Conservation (phyloP, 345 rosid species). For the Leavenworthia alabamica region DNA sequence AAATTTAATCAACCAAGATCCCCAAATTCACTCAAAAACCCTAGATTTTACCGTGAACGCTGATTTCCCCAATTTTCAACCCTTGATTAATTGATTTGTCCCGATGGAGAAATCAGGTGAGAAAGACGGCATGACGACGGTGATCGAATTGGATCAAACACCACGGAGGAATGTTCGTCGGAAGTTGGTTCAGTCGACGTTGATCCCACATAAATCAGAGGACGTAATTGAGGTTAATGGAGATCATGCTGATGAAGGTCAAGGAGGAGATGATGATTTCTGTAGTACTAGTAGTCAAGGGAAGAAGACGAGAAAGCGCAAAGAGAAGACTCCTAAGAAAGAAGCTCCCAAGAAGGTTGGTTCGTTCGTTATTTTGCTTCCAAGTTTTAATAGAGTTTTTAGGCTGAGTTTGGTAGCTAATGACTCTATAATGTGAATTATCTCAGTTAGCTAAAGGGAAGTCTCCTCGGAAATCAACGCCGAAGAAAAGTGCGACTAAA, state of each 20-base stretch:
- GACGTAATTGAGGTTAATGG: slow-evolving; percentile 31
- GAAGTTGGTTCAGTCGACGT: slow-evolving; percentile 69
- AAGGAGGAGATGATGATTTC: slow-evolving; percentile 39
- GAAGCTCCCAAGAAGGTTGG: slow-evolving; percentile 46
- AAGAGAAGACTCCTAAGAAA: slow-evolving; percentile 43
- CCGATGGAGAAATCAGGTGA: slow-evolving; percentile 24
- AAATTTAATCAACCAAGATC: slow-evolving; percentile 1
- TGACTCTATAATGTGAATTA: background rate
- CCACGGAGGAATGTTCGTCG: slow-evolving; percentile 45
- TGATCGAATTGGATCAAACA: slow-evolving; percentile 22
- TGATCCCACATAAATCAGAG: slow-evolving; percentile 46
- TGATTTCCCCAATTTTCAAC: background rate
- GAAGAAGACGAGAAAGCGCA: slow-evolving; percentile 44
- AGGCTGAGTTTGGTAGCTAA: background rate
- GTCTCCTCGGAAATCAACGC: slow-evolving; percentile 46
- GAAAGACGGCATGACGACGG: slow-evolving; percentile 4
- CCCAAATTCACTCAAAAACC: slow-evolving; percentile 26
- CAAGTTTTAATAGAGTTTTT: no score
- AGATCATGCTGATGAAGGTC: slow-evolving; percentile 27
- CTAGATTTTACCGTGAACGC: slow-evolving; percentile 14
- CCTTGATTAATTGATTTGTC: background rate
- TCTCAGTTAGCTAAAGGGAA: slow-evolving; percentile 28
- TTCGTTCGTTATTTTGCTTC: background rate
- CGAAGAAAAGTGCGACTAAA: slow-evolving; percentile 40
- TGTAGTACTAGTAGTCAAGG: slow-evolving; percentile 60